These are phyloP conservation scores for Kickxella alabastrina DNA, from an alignment of 192 early-diverging fungal genomes.

Conservation along the genomic window DNA sequence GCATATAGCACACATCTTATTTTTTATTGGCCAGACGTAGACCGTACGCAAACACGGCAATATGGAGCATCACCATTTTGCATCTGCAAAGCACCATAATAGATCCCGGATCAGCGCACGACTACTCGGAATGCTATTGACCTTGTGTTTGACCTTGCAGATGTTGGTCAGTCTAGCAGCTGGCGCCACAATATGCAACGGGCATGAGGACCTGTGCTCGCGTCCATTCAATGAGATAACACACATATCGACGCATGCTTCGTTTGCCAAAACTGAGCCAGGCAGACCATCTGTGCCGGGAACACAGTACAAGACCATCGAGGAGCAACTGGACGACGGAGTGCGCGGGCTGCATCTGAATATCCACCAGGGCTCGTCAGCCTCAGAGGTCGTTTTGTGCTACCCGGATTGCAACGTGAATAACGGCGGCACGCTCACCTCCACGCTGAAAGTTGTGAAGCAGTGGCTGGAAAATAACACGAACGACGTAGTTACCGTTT, in stretches of 20 bases:
- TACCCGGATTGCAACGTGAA: conserved; percentile 43
- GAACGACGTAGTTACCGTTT: conserved; percentile 46
- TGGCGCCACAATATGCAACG: conserved; percentile 29
- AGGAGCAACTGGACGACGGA: conserved; percentile 41
- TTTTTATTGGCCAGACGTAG: too few relatives aligned
- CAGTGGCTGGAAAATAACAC: conserved; percentile 36
- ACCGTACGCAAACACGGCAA: not conserved
- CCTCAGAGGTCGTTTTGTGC: conserved; percentile 25
- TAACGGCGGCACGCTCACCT: conserved; percentile 35
- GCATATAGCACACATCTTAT: too few relatives aligned
- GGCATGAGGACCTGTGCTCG: conserved; percentile 39
- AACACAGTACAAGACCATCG: conserved; percentile 45
- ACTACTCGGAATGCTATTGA: conserved; percentile 5
- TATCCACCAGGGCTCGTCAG: conserved; percentile 27
- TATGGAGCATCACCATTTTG: not conserved
- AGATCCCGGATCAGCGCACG: conserved; percentile 7
- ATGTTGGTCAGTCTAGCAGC: conserved; percentile 12
- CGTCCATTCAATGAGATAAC: conserved; percentile 47
- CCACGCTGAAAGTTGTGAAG: conserved; percentile 34
- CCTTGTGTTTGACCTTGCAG: conserved; percentile 20
- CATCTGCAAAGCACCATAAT: conserved; percentile 12
- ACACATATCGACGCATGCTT: conserved; percentile 39
- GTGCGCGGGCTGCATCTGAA: conserved; percentile 49
- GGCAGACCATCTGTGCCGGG: conserved; percentile 18
- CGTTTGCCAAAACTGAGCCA: conserved; percentile 27